A percentile compares a stretch with the other conserved stretches of the same genome.
Conservation (phyloP, 2,329 filamentous ascomycete species). For the Cadophora luteo-olivacea region DNA sequence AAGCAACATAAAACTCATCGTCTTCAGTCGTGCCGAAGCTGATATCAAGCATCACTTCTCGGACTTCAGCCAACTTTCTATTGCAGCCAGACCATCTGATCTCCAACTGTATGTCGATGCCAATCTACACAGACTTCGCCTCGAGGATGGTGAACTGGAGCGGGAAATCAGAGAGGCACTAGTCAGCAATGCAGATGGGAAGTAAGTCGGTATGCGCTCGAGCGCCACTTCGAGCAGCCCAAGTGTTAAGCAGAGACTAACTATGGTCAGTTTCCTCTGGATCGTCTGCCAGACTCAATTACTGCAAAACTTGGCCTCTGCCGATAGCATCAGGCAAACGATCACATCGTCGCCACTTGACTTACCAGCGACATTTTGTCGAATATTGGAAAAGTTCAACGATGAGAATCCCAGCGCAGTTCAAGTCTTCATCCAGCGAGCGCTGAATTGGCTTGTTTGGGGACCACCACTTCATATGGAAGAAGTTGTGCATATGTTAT, state of each 20-base stretch:
- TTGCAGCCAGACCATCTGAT: background rate
- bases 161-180: background rate
- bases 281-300: background rate
- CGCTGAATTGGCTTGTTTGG: background rate
- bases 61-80: background rate
- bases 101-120: background rate
- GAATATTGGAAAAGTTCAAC: background rate
- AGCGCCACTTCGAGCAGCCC: background rate
- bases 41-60: background rate
- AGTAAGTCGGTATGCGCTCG: background rate
- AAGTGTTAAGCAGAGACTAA: background rate
- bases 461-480: background rate
- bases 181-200: background rate
- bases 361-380: background rate
- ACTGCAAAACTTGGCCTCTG: background rate
- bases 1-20: background rate
- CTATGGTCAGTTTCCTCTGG: background rate
- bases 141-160: background rate
- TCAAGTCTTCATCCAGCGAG: background rate
- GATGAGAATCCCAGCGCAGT: background rate
- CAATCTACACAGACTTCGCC: background rate
- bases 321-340: background rate
- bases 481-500: background rate
- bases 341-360: background rate
- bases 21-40: background rate